Percentiles rank a stretch among this genome's conserved stretches.
Evolutionary conservation across 306 rosid species (phyloP).

Genomic region (Vigna reflexopilosa): DNA sequence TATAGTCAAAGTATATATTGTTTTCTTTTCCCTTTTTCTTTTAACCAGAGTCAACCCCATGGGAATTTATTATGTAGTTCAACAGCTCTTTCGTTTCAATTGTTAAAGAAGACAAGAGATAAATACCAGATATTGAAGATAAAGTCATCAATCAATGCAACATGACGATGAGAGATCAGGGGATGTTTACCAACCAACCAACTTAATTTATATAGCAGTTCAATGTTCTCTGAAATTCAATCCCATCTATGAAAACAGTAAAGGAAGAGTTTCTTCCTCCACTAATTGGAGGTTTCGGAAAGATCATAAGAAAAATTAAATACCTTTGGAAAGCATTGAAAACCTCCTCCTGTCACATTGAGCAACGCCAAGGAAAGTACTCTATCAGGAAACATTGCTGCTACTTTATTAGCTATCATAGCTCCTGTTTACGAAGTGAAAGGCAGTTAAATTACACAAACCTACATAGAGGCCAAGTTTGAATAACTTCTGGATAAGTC

Average conservation of each 20-base stretch:
- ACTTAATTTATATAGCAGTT: neutral
- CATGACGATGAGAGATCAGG: neutral
- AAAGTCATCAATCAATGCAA: constrained; percentile 2
- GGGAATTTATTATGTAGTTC: neutral
- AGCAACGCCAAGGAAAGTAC: constrained; percentile 87
- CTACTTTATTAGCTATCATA: constrained; percentile 90
- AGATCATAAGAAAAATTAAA: constrained; percentile 40
- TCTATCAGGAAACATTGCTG: constrained; percentile 87
- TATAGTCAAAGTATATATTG: neutral
- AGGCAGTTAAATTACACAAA: neutral
- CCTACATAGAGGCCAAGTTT: neutral
- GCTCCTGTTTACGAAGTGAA: constrained; percentile 64
- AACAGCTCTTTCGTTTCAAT: neutral
- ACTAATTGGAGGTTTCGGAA: constrained; percentile 4
- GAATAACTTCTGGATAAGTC: neutral
- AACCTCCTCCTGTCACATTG: constrained; percentile 92
- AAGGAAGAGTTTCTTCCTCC: neutral
- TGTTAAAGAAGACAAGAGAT: neutral
- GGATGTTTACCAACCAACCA: constrained; percentile 27
- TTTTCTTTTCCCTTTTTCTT: neutral
- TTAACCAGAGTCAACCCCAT: neutral
- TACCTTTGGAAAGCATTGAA: constrained; percentile 94
- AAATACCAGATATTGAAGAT: neutral
- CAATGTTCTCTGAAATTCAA: constrained; percentile 1
- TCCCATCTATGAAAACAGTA: neutral